Evolutionary conservation across 2,329 filamentous ascomycete species (phyloP).

Genomic region (Zymoseptoria pseudotritici): DNA sequence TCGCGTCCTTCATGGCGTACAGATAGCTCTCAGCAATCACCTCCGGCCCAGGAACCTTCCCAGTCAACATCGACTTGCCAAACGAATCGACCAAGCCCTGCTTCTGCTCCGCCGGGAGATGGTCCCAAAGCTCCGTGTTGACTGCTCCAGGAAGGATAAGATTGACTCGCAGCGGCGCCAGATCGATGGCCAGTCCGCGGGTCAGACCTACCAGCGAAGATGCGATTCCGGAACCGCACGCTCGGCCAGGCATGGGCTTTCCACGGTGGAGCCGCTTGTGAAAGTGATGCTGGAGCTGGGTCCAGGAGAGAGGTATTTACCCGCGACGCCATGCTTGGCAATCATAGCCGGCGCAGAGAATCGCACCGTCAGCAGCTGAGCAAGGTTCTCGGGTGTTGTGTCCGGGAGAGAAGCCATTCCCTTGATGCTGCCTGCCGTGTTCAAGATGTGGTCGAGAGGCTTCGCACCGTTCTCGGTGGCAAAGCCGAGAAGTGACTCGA

Average conservation of each 20-base stretch:
- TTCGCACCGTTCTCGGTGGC: constrained; percentile 22
- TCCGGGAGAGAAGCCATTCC: constrained; percentile 6
- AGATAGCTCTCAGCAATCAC: constrained; percentile 43
- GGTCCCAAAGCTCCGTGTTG: constrained; percentile 30
- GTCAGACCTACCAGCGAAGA: constrained; percentile 44
- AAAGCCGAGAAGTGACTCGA: constrained; percentile 34
- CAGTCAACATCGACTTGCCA: constrained; percentile 21
- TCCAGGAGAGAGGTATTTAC: constrained; percentile 33
- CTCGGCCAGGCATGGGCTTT: constrained; percentile 45
- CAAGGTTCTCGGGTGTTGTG: constrained; percentile 6
- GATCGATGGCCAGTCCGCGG: constrained; percentile 50
- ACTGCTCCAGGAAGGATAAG: constrained; percentile 46
- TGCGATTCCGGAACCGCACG: constrained; percentile 38
- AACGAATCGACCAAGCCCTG: background rate
- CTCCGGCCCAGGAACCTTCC: constrained; percentile 30
- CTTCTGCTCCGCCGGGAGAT: background rate
- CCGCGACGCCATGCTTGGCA: constrained; percentile 36
- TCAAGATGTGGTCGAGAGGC: constrained; percentile 47
- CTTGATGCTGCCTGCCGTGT: constrained; percentile 42
- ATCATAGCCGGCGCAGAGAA: constrained; percentile 42
- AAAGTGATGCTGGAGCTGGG: constrained; percentile 43
- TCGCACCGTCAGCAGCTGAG: constrained; percentile 35
- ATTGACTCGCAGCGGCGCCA: constrained; percentile 55
- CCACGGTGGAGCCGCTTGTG: constrained; percentile 43
- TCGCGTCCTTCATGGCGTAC: constrained; percentile 39